These are phyloP conservation scores for Cladosporium oxysporum DNA, from an alignment of 2,329 filamentous ascomycete species.

Conservation along the genomic window DNA sequence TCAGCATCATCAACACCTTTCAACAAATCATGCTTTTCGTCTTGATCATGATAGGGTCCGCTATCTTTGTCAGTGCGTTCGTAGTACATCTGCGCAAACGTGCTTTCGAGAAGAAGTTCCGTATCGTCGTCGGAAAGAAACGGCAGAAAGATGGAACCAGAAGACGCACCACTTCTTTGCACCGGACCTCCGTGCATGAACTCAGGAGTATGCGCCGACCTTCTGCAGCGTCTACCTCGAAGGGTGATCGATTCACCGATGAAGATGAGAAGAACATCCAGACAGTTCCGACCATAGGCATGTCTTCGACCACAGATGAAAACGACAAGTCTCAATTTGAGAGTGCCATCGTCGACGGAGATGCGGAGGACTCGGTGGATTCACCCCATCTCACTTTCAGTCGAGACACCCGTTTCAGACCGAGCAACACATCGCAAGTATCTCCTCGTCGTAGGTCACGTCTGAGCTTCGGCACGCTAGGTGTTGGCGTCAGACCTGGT, in stretches of 20 bases:
- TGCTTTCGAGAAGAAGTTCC: slow-evolving; percentile 64
- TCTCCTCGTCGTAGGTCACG: slow-evolving; percentile 24
- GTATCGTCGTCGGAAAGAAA: slow-evolving; percentile 43
- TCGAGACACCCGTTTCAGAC: slow-evolving; percentile 31
- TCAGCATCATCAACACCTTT: slow-evolving; percentile 65
- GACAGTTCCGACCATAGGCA: too few relatives aligned
- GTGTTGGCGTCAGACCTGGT: neutral
- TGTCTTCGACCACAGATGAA: neutral
- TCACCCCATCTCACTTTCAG: slow-evolving; percentile 32
- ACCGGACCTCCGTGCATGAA: slow-evolving; percentile 8
- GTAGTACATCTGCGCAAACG: slow-evolving; percentile 62
- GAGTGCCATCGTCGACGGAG: slow-evolving; percentile 18
- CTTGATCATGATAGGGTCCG: slow-evolving; percentile 65
- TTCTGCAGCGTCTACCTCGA: neutral
- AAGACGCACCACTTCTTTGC: slow-evolving; percentile 39
- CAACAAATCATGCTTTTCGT: slow-evolving; percentile 68
- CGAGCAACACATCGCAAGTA: neutral
- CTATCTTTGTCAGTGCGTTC: slow-evolving; percentile 66
- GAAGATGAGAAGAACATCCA: neutral
- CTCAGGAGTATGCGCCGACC: neutral
- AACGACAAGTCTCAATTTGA: neutral
- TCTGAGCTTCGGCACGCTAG: slow-evolving; percentile 30
- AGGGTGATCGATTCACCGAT: neutral
- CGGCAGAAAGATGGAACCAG: slow-evolving; percentile 31
- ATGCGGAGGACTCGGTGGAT: neutral